Base-by-base conservation (phyloP, 495 filamentous ascomycete genomes). In the Letharia columbiana region DNA sequence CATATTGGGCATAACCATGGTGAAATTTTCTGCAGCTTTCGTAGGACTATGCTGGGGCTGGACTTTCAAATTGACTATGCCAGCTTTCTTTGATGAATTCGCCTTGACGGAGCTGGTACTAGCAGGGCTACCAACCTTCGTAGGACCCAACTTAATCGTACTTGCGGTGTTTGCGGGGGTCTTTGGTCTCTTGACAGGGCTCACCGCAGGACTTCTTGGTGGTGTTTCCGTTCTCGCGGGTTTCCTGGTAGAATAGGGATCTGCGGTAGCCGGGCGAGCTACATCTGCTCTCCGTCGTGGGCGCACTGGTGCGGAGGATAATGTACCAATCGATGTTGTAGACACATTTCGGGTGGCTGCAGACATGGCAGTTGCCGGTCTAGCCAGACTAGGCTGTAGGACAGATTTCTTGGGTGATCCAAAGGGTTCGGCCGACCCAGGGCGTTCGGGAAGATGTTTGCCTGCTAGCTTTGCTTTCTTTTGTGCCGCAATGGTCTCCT, bases 401-500 rank as follows among this genome's bases (percentile, higher is more conserved):
- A 44, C 28, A 62, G 82, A 77, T 61, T 68, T 71, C 31, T 77
- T 78, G 33, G 87, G 84, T 17, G 87, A 83, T 57, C 88, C 82
- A 52, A 80, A 78, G 28, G 87, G 79, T 82, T 89, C 89, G 60
- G 89, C 89, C 40, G 91, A 93, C 63, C 83, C 88, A 7, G 91
- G 89, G 20, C 90, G 84, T 50, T 87, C 78, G 28, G 86, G 87
- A 23, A 89, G 71, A 50, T 81, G 82, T 73, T 81, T 87, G 37
- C 81, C 75, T 63, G 82, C 81, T 61, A 84, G 76, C 49, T 83
- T 82, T 39, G 83, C 84, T 72, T 84, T 90, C 77, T 91, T 92
- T 67, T 91, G 87, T 8, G 90, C 91, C 63, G 92, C 80, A 77
- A 96, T 92, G 11, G 89, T 84, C 66, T 96, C 92, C 66, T 79